Conservation (phyloP, 2,329 filamentous ascomycete genomes). For the Orbilia brochopaga region DNA sequence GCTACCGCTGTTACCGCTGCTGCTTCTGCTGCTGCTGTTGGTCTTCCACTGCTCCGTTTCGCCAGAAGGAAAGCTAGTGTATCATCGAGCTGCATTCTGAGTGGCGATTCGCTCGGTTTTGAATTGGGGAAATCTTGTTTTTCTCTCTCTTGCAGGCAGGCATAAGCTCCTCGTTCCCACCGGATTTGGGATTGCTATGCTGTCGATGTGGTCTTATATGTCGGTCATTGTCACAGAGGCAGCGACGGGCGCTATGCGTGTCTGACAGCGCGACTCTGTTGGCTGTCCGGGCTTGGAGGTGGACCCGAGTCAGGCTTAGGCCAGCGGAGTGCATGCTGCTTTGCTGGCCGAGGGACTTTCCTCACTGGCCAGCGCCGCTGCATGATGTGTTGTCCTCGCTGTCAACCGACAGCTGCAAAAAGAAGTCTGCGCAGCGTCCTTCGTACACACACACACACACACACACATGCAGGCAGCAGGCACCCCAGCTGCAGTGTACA, state of each 20-base stretch:
- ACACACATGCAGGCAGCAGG: conserved; percentile 3
- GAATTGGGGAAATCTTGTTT: conserved; percentile 46
- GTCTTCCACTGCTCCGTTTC: conserved; percentile 8
- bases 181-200: conserved; percentile 40
- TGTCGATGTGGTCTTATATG: conserved; percentile 7
- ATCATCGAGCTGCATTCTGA: conserved; percentile 36
- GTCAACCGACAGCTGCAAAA: conserved; percentile 32
- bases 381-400: conserved; percentile 49
- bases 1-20: conserved; percentile 20
- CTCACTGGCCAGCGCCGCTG: conserved; percentile 50
- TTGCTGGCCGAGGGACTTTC: conserved; percentile 51
- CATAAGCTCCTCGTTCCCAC: conserved; percentile 20
- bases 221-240: conserved; percentile 24
- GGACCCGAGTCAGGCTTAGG: conserved; percentile 47
- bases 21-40: conserved; percentile 9
- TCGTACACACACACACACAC: conserved; percentile 11
- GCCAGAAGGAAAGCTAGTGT: conserved; percentile 37
- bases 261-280: conserved; percentile 25
- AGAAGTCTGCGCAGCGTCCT: conserved; percentile 26
- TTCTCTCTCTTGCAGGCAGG: conserved; percentile 24
- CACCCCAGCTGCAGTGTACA: conserved; percentile 14
- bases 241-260: conserved; percentile 37
- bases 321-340: conserved; percentile 50
- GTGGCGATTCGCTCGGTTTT: conserved; percentile 51
- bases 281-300: conserved; percentile 18